A percentile compares a stretch with the other conserved stretches of the same genome.
Conservation (phyloP, 2,329 filamentous ascomycete genomes). For the Diplodia corticola region DNA sequence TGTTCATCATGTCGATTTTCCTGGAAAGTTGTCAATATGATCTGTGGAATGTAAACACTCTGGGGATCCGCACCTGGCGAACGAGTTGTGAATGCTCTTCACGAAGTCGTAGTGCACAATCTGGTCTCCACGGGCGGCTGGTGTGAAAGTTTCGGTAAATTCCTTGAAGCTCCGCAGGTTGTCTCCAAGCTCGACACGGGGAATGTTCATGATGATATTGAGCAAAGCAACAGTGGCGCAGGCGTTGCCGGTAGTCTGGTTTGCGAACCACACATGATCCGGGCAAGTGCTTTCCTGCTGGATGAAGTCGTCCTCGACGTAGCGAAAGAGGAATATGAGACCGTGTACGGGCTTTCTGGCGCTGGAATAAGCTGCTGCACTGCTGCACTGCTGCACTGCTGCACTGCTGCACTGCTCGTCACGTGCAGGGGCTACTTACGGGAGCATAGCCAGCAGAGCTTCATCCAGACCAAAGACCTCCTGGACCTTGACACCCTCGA, state of each 20-base stretch:
- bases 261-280: conserved; percentile 84
- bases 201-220: conserved; percentile 88
- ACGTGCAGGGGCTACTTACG: conserved; percentile 37
- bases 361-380: neutral
- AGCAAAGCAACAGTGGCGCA: conserved; percentile 91
- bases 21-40: conserved; percentile 41
- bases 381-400: too few species aligned
- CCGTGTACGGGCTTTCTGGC: conserved; percentile 72
- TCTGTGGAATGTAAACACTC: neutral
- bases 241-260: conserved; percentile 82
- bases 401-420: too few species aligned
- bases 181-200: conserved; percentile 66
- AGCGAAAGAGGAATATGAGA: conserved; percentile 86
- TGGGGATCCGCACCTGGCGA: conserved; percentile 59
- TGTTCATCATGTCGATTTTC: conserved; percentile 70
- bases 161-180: conserved; percentile 71
- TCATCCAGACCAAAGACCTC: conserved; percentile 76
- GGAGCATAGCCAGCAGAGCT: conserved; percentile 61
- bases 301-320: conserved; percentile 53
- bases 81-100: conserved; percentile 82
- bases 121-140: conserved; percentile 72
- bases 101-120: conserved; percentile 76
- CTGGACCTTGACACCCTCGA: conserved; percentile 69
- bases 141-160: conserved; percentile 66
- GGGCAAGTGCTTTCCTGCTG: conserved; percentile 58